Evolutionary conservation across 495 filamentous ascomycete genomes (phyloP), one percentile per base, ranked within the genome.

Genomic region (Amphirosellinia nigrospora): DNA sequence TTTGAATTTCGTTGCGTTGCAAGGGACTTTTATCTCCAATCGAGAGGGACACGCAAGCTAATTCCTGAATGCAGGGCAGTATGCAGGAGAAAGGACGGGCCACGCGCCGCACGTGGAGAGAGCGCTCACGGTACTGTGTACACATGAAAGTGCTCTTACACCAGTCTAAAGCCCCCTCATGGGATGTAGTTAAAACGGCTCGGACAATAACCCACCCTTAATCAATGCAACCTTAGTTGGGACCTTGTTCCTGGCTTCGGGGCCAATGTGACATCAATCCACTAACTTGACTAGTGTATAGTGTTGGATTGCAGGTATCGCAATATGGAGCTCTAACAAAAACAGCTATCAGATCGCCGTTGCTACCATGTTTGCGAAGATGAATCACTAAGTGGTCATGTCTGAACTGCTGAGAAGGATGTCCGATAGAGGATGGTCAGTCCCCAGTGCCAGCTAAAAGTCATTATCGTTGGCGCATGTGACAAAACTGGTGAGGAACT

Each of bases 61-160:
- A 67, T 56, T 34, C 30, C 32, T 43, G 19, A 5, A 66, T 41
- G 50, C 39, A 45, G 50, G 53, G 34, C 45, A 36, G 15, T 58
- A 21, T 58, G 55, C 32, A 36, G 32, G 61, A 62, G 36, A 39
- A 43, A 28, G 34, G n/a, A 28, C 10, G 36, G 58, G 58, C 58
- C 58, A 32, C 50, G 41, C 10, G 61, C 63, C 63, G 63, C 63
- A 65, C 46, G 63, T 65, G 63, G 63, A 65, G 63, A 61, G 58
- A 61, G 36, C 36, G n/a, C n/a, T n/a, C n/a, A 41, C 36, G 21
- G 41, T 64, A 64, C 46, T 19, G 26, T 34, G 23, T 32, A 64
- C 23, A 34, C 32, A 4, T 15, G 39, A 43, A 62, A 15, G 34
- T 9, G 34, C 32, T 41, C 59, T 30, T 32, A 16, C 23, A 30